Conservation (phyloP, 2,329 filamentous ascomycete genomes). For the Tricladium varicosporioides region DNA sequence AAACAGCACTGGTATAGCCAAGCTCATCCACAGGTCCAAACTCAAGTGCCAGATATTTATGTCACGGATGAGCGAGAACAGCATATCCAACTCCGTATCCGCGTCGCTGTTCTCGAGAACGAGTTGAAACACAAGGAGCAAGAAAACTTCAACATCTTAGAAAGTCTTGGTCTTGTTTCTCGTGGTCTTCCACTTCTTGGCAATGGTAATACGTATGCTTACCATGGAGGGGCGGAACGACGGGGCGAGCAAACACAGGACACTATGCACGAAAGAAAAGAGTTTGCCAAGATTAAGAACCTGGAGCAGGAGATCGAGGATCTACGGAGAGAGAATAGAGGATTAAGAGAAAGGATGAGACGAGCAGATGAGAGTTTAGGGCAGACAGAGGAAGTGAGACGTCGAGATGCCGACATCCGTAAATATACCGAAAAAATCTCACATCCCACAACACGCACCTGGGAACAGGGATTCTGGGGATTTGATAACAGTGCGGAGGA, state of each 20-base stretch:
- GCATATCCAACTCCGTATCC: conserved; percentile 16
- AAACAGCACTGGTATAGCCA: no score
- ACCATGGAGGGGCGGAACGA: no score
- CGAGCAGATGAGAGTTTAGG: not conserved
- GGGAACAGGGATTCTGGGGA: no score
- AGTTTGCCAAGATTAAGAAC: conserved; percentile 6
- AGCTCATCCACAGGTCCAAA: not conserved
- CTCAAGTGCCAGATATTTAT: not conserved
- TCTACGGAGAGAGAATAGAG: conserved; percentile 20
- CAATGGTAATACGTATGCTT: no score
- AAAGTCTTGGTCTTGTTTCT: not conserved
- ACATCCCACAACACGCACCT: no score
- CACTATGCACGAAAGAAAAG: no score
- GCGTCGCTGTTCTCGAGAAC: conserved; percentile 26
- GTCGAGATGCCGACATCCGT: not conserved
- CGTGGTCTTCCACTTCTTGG: not conserved
- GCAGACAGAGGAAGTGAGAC: not conserved
- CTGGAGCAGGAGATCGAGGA: conserved; percentile 21
- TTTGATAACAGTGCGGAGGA: no score
- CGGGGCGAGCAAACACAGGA: no score
- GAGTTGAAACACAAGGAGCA: conserved; percentile 19
- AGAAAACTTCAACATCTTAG: conserved; percentile 10
- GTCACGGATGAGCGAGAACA: conserved; percentile 1
- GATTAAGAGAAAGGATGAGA: conserved; percentile 1
- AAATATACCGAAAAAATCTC: not conserved